phyloP scores from a whole-genome alignment of 768 basidiomycete species.

The Hortiboletus flavorubellus region DNA sequence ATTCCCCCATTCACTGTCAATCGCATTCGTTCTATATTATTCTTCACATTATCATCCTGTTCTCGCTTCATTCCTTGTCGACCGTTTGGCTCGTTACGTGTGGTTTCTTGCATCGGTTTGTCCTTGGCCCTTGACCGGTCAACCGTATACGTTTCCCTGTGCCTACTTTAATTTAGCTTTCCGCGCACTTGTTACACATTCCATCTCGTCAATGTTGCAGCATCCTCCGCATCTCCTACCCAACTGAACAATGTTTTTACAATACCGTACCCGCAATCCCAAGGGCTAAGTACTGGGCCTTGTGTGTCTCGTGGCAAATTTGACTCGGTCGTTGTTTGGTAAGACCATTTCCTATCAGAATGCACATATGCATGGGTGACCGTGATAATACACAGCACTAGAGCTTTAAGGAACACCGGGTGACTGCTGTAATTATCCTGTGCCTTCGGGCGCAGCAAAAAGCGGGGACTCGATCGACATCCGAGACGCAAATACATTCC shows the following conservation, averaged over 20 bases:
- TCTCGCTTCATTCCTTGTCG: slow-evolving; percentile 33
- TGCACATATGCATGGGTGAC: neutral
- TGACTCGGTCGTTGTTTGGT: slow-evolving; percentile 8
- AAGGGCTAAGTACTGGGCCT: slow-evolving; percentile 30
- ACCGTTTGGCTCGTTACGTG: slow-evolving; percentile 34
- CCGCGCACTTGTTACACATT: slow-evolving; percentile 28
- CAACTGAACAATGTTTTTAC: slow-evolving; percentile 40
- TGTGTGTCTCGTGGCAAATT: slow-evolving; percentile 11
- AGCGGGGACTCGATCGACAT: neutral
- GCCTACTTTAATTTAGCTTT: slow-evolving; percentile 33
- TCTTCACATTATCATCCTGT: slow-evolving; percentile 74
- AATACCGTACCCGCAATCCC: slow-evolving; percentile 31
- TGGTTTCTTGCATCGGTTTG: slow-evolving; percentile 33
- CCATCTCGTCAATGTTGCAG: slow-evolving; percentile 45
- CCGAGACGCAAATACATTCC: neutral
- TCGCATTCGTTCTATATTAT: slow-evolving; percentile 73
- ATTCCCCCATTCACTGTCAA: slow-evolving; percentile 42
- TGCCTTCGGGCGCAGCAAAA: neutral
- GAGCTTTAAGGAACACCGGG: neutral
- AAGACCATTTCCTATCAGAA: slow-evolving; percentile 9
- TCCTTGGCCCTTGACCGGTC: slow-evolving; percentile 15
- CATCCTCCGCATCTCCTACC: slow-evolving; percentile 38
- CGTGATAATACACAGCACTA: slow-evolving; percentile 18
- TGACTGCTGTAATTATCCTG: neutral
- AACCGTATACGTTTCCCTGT: slow-evolving; percentile 29